A percentile compares a stretch with the other conserved stretches of the same genome.
Evolutionary conservation across 495 filamentous ascomycete genomes (phyloP).

Genomic region (Penicillium maclennaniae): DNA sequence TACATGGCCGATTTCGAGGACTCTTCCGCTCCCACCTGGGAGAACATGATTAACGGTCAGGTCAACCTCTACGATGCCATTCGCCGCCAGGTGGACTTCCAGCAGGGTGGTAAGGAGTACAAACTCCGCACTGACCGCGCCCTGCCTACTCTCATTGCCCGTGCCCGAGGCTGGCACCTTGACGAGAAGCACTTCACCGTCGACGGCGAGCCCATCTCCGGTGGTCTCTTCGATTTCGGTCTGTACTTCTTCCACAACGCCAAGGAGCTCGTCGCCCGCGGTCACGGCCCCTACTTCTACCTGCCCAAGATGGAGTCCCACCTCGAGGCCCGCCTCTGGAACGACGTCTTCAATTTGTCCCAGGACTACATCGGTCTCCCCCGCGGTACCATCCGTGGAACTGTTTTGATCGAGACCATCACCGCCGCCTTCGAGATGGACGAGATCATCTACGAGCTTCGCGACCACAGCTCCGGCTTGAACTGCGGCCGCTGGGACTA

Average conservation of each 20-base stretch:
- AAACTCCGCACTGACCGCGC: constrained; percentile 85
- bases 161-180: constrained; percentile 89
- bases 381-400: constrained; percentile 90
- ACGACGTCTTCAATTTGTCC: constrained; percentile 94
- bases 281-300: constrained; percentile 96
- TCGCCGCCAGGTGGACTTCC: constrained; percentile 93
- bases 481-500: constrained; percentile 99
- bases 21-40: constrained; percentile 96
- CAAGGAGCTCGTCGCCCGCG: constrained; percentile 76
- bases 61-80: constrained; percentile 98
- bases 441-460: constrained; percentile 99
- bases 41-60: constrained; percentile 99
- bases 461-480: constrained; percentile 91
- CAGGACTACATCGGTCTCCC: constrained; percentile 90
- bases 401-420: constrained; percentile 98
- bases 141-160: constrained; percentile 79
- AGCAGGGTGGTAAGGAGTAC: constrained; percentile 91
- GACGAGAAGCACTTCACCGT: constrained; percentile 98
- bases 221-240: constrained; percentile 93
- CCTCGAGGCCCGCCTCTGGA: constrained; percentile 96
- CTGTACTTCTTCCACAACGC: constrained; percentile 99
- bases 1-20: constrained; percentile 99
- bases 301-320: constrained; percentile 99
- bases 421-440: constrained; percentile 99
- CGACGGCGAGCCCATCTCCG: constrained; percentile 92